Percentiles rank a stretch among this genome's conserved stretches.
phyloP scores from a whole-genome alignment of 805 yeast species.

The Starmerella powellii region DNA sequence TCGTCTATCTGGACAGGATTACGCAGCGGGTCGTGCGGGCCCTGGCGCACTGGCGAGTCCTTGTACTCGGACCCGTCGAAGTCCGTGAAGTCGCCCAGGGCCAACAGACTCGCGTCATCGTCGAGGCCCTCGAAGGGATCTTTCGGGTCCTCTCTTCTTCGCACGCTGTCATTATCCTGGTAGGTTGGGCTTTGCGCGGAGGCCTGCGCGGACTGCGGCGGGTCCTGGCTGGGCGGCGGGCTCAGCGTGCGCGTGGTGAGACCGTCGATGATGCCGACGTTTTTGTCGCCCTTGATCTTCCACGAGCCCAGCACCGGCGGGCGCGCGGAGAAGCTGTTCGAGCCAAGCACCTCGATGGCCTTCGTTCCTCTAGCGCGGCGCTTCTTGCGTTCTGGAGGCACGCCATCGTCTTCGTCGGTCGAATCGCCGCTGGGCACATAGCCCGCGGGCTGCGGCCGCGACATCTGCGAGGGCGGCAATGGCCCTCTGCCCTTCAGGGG shows the following conservation, averaged over 20 bases:
- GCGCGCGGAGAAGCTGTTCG: slow-evolving; percentile 69
- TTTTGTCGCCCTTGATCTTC: slow-evolving; percentile 52
- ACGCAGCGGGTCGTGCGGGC: too few species aligned
- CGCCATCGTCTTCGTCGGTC: slow-evolving; percentile 80
- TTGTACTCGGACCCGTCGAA: slow-evolving; percentile 3
- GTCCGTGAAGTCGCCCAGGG: slow-evolving; percentile 11
- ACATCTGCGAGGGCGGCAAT: slow-evolving; percentile 5
- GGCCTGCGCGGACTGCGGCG: not conserved
- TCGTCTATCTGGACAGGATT: not conserved
- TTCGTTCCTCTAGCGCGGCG: slow-evolving; percentile 52
- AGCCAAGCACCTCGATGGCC: slow-evolving; percentile 84
- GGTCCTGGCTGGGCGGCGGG: slow-evolving; percentile 31
- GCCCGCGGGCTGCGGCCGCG: slow-evolving; percentile 2
- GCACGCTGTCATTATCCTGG: not conserved
- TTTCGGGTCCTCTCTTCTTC: slow-evolving; percentile 23
- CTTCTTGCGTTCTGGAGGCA: slow-evolving; percentile 50
- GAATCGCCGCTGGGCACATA: slow-evolving; percentile 58
- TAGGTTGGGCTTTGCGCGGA: not conserved
- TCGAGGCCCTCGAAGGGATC: slow-evolving; percentile 22
- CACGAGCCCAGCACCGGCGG: slow-evolving; percentile 93
- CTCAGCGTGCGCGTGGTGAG: slow-evolving; percentile 72
- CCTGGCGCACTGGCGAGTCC: not conserved
- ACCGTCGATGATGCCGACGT: slow-evolving; percentile 91
- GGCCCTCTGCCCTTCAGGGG: slow-evolving; percentile 18
- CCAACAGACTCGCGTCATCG: slow-evolving; percentile 4